Evolutionary conservation across 176 grass and related monocot species (phyloP).

Genomic region (Dendrocalamus sinicus): DNA sequence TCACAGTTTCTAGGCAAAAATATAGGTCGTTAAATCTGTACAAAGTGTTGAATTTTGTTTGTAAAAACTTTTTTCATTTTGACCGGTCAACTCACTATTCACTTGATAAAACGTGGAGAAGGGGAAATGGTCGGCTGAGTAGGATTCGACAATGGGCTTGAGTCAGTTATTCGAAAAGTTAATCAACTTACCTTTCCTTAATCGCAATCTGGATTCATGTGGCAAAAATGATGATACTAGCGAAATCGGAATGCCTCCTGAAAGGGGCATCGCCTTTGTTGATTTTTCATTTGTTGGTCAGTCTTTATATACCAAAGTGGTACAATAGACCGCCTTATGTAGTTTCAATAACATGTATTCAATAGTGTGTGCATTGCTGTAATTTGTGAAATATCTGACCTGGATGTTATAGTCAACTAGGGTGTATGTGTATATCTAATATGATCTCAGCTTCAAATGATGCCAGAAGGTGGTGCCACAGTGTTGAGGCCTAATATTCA

Average conservation of each 20-base stretch:
- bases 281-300: not conserved
- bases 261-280: not conserved
- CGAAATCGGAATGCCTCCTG: not conserved
- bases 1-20: conserved; percentile 1
- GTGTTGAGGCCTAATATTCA: conserved; percentile 8
- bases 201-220: not conserved
- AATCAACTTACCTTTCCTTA: not conserved
- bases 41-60: not conserved
- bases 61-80: conserved; percentile 3
- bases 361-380: conserved; percentile 13
- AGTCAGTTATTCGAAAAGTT: not conserved
- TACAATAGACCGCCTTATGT: not conserved
- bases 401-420: conserved; percentile 5
- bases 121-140: not conserved
- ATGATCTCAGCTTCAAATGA: conserved; percentile 14
- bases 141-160: not conserved
- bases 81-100: not conserved
- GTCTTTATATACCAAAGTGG: conserved; percentile 6
- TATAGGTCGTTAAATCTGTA: not conserved
- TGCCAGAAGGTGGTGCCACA: not conserved
- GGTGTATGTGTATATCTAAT: not conserved
- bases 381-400: not conserved
- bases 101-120: not conserved
- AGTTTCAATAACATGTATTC: conserved; percentile 17
- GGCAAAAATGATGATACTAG: not conserved